phyloP scores from a whole-genome alignment of 2,329 filamentous ascomycete genomes.

The Shiraia sp. region DNA sequence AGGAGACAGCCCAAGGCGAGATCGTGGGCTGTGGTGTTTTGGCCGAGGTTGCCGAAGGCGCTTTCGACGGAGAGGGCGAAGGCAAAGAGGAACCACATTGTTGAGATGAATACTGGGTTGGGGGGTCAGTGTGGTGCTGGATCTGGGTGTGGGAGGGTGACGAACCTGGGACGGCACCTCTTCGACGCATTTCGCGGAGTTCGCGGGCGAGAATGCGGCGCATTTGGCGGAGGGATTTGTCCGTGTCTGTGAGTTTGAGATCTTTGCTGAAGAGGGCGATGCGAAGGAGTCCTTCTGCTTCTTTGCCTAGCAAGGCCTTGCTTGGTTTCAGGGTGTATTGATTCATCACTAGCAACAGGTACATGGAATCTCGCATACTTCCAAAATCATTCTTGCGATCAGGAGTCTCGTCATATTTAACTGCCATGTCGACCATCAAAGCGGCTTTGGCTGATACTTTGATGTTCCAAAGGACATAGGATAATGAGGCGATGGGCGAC shows the following conservation, averaged over 20 bases:
- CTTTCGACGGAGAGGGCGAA: constrained; percentile 44
- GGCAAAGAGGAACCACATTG: constrained; percentile 49
- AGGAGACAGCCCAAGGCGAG: constrained; percentile 51
- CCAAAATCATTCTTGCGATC: constrained; percentile 38
- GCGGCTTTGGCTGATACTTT: constrained; percentile 46
- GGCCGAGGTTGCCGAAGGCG: constrained; percentile 42
- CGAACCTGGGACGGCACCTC: constrained; percentile 44
- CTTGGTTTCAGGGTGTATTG: constrained; percentile 48
- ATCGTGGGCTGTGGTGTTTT: constrained; percentile 50
- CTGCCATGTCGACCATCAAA: constrained; percentile 47
- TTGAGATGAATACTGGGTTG: constrained; percentile 48
- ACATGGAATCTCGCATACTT: constrained; percentile 50
- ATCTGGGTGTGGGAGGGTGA: not conserved
- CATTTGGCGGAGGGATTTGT: constrained; percentile 36
- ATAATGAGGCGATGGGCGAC: constrained; percentile 42
- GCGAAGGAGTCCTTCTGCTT: constrained; percentile 46
- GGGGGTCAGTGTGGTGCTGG: no score
- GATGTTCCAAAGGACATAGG: constrained; percentile 49
- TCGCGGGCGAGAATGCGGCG: constrained; percentile 45
- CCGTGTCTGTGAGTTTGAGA: constrained; percentile 31
- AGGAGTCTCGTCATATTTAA: constrained; percentile 33
- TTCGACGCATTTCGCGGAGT: constrained; percentile 46
- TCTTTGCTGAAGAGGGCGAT: constrained; percentile 49
- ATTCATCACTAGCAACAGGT: constrained; percentile 51
- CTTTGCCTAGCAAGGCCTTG: constrained; percentile 23